Evolutionary conservation across 257 asterid species (phyloP).

Genomic region (Datura wrightii): DNA sequence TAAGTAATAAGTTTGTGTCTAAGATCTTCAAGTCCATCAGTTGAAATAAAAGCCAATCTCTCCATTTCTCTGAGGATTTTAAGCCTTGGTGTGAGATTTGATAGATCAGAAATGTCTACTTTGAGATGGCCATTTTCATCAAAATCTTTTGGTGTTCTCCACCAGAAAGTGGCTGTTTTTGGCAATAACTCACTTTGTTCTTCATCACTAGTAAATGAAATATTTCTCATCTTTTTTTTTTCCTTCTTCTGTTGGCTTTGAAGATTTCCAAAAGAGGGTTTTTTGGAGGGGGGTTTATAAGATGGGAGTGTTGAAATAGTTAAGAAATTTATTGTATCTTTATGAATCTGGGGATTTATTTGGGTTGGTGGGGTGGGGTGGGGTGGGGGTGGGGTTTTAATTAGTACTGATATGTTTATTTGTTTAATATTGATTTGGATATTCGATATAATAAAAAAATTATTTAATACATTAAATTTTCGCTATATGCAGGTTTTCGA

Average conservation of each 20-base stretch:
- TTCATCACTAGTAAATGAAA: slow-evolving; percentile 52
- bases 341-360: neutral
- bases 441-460: too few relatives aligned
- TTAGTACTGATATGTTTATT: too few relatives aligned
- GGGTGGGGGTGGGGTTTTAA: too few relatives aligned
- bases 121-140: slow-evolving; percentile 62
- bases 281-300: neutral
- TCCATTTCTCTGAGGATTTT: slow-evolving; percentile 73
- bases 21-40: slow-evolving; percentile 61
- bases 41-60: slow-evolving; percentile 57
- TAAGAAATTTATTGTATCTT: neutral
- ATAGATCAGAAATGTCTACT: slow-evolving; percentile 49
- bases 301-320: neutral
- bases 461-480: too few relatives aligned
- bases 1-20: slow-evolving; percentile 59
- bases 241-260: neutral
- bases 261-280: neutral
- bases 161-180: slow-evolving; percentile 55
- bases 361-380: neutral
- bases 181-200: slow-evolving; percentile 47
- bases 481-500: too few relatives aligned
- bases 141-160: slow-evolving; percentile 59
- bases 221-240: slow-evolving; percentile 43
- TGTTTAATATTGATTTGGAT: too few relatives aligned
- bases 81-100: slow-evolving; percentile 58